phyloP scores from a whole-genome alignment of 2,329 filamentous ascomycete genomes.

The Paecilomyces formosus region DNA sequence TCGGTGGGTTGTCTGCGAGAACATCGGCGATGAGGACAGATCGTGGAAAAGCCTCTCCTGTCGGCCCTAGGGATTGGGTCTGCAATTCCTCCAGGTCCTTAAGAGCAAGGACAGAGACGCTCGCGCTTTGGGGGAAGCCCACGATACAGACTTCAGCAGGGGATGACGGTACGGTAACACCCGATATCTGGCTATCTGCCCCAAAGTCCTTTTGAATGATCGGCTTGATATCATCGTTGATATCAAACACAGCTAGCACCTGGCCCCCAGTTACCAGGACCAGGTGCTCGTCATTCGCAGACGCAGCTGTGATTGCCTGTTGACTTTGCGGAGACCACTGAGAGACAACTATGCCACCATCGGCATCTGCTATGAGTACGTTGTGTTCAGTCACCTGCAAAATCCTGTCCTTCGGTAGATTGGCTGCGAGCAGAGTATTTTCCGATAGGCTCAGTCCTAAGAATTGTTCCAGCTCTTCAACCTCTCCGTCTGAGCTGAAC shows the following conservation, averaged over 20 bases:
- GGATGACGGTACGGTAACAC: conserved; percentile 64
- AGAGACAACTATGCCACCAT: conserved; percentile 38
- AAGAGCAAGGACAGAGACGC: conserved; percentile 66
- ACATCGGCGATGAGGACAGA: conserved; percentile 75
- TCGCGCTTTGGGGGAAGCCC: conserved; percentile 81
- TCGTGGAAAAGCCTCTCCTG: conserved; percentile 72
- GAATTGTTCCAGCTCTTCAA: conserved; percentile 79
- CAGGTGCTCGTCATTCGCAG: conserved; percentile 62
- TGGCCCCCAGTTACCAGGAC: conserved; percentile 70
- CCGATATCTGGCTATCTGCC: conserved; percentile 71
- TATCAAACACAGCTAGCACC: conserved; percentile 61
- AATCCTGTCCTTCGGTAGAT: conserved; percentile 55
- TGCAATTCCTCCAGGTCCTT: conserved; percentile 58
- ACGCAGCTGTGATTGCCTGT: conserved; percentile 65
- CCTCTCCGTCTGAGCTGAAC: conserved; percentile 66
- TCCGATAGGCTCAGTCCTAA: conserved; percentile 61
- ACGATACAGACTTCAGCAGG: conserved; percentile 64
- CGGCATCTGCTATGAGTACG: conserved; percentile 55
- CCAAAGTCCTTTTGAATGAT: conserved; percentile 55
- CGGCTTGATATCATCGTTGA: conserved; percentile 51
- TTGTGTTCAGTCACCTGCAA: conserved; percentile 67
- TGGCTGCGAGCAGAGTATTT: conserved; percentile 64
- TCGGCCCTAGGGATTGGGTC: conserved; percentile 55
- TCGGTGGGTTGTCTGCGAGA: conserved; percentile 59
- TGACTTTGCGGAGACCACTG: conserved; percentile 40